Evolutionary conservation across 2,329 filamentous ascomycete genomes (phyloP).

Genomic region (Diplodia scrobiculata): DNA sequence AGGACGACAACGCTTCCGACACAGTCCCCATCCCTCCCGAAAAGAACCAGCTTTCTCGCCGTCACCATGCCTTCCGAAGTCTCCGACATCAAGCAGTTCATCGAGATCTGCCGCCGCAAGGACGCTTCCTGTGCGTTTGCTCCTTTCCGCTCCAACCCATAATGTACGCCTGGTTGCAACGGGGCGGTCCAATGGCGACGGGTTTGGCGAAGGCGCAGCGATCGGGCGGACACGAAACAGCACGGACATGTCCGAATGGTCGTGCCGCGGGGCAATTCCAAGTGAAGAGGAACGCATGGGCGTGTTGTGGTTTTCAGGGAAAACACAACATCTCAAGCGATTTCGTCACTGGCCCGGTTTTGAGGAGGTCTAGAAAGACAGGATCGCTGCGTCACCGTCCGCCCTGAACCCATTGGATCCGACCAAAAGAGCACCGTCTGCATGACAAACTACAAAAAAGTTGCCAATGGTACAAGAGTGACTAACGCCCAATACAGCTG

Average conservation of each 20-base stretch:
- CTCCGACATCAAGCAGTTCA: constrained; percentile 99
- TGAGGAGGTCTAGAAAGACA: neutral
- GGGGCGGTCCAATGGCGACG: constrained; percentile 5
- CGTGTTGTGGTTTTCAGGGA: neutral
- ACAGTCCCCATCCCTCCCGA: constrained; percentile 20
- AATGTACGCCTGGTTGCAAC: neutral
- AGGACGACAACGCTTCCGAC: constrained; percentile 25
- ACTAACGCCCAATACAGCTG: constrained; percentile 43
- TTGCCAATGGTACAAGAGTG: neutral
- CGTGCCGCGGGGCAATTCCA: neutral
- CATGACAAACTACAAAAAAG: neutral
- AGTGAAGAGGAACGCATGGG: neutral
- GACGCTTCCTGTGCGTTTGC: constrained; percentile 91
- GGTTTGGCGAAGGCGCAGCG: constrained; percentile 8
- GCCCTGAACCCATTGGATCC: neutral
- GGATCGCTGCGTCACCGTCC: neutral
- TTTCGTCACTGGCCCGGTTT: neutral
- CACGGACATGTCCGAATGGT: neutral
- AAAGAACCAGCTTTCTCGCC: constrained; percentile 47
- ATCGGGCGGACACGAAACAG: neutral
- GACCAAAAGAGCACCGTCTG: neutral
- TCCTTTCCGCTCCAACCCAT: constrained; percentile 6
- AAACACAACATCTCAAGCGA: neutral
- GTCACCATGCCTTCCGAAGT: constrained; percentile 96
- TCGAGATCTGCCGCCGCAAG: constrained; percentile 99